Base-by-base conservation (phyloP, 208 protist genomes). In the Eutreptiella sp. region DNA sequence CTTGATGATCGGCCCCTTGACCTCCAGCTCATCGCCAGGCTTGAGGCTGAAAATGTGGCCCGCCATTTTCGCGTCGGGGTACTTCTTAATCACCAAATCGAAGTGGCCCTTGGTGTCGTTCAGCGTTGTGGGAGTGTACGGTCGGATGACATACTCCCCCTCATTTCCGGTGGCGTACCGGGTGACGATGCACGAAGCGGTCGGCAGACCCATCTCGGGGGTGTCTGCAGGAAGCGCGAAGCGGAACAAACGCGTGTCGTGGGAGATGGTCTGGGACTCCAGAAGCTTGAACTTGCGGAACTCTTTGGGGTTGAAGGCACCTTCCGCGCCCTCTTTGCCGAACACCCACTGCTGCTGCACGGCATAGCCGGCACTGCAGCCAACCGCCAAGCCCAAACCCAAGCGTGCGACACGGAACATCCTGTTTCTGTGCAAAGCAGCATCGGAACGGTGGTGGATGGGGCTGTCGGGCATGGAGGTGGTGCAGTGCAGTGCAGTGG, bases 211-310 rank as follows among this genome's bases (percentile, higher is more conserved):
- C 23, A 88, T 58, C 21, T 80, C 79, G 74, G 80, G 81, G 55
- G 88, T 82, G 4, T 77, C 80, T 47, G 81, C 77, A 24, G 86
- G 84, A 5, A 88, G 70, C 0, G 81, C 82, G 60, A 92, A 89
- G 31, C 82, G 83, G 52, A 92, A 80, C 19, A 88, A 78, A 61
- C 72, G 80, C 21, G 85, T 90, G 64, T 90, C 85, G 38, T 87
- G 78, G 4, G 82, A 83, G 67, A 87, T 80, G 72, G 87, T 87
- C 14, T 79, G 77, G 9, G 80, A 84, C 16, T 77, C 83, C 38
- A 90, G 63, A n/a, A 90, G 70, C 57, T 81, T 81, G 62, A 83
- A 90, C 1, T 75, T 48, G 26, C 70, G 66, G 68, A 85, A 90
- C 46, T 77, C 73, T 38, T 88, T 75, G 0, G 78, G 78, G 1